These are phyloP conservation scores for Cyclocybe cylindracea DNA, from an alignment of 768 basidiomycete genomes.

Conservation along the genomic window DNA sequence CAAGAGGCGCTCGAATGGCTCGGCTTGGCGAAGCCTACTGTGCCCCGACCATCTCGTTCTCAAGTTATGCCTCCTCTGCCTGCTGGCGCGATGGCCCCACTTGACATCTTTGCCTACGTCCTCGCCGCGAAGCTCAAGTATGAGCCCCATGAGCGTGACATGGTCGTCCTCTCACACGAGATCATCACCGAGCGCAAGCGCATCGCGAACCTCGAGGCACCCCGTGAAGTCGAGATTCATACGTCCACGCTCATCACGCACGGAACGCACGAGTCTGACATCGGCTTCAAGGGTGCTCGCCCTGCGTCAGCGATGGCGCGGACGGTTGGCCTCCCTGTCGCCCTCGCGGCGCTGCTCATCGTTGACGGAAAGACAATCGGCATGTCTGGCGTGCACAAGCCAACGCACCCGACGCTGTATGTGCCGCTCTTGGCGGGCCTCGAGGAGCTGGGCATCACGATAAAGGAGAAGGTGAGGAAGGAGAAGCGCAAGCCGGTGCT, in stretches of 20 bases:
- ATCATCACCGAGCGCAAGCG: conserved; percentile 48
- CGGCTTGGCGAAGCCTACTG: conserved; percentile 19
- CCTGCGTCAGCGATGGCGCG: conserved; percentile 83
- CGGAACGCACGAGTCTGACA: conserved; percentile 37
- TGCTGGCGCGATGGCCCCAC: conserved; percentile 42
- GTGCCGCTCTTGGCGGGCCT: conserved; percentile 61
- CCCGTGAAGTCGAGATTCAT: conserved; percentile 49
- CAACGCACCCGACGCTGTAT: conserved; percentile 62
- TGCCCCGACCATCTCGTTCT: not conserved
- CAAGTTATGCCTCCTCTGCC: conserved; percentile 47
- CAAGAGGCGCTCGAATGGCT: conserved; percentile 55
- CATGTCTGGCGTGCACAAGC: conserved; percentile 68
- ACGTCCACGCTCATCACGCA: conserved; percentile 68
- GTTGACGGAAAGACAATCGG: conserved; percentile 54
- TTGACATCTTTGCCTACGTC: conserved; percentile 75
- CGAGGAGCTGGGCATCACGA: conserved; percentile 50
- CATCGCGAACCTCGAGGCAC: not conserved
- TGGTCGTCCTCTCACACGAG: conserved; percentile 86
- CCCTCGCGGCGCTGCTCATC: conserved; percentile 73
- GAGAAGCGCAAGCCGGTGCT: not conserved
- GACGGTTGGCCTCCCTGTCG: conserved; percentile 87
- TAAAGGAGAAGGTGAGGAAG: conserved; percentile 36
- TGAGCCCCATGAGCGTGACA: conserved; percentile 70
- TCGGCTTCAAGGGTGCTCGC: conserved; percentile 18
- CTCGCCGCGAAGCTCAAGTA: conserved; percentile 76